These are phyloP conservation scores for Solanum etuberosum DNA, from an alignment of 257 asterid genomes.

Conservation along the genomic window DNA sequence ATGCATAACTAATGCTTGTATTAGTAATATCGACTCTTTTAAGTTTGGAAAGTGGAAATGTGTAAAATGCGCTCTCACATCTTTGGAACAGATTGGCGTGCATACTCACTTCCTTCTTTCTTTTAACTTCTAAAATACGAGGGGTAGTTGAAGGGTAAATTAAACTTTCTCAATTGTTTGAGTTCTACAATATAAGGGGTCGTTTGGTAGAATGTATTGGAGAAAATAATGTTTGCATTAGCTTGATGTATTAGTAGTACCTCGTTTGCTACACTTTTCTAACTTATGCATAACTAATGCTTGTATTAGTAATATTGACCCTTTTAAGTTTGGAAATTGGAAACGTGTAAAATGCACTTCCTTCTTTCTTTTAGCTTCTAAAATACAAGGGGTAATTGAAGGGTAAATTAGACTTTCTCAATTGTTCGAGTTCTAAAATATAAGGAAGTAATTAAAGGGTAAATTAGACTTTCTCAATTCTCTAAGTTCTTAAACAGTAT, in stretches of 20 bases:
- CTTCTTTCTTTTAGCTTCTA: too few species aligned
- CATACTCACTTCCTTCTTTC: too few species aligned
- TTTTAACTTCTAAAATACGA: too few species aligned
- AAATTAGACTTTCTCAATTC: neutral
- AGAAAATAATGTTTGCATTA: too few species aligned
- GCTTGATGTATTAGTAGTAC: accelerated
- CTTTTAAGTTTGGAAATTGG: neutral
- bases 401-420: neutral
- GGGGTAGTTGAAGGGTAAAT: neutral
- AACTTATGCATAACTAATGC: too few species aligned
- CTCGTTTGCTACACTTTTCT: too few species aligned
- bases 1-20: too few species aligned
- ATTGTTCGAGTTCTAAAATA: neutral
- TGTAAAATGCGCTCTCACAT: neutral
- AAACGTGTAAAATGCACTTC: neutral
- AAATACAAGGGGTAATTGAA: neutral
- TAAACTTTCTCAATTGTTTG: neutral
- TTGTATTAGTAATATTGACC: too few species aligned
- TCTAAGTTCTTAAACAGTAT: too few species aligned
- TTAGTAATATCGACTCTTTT: neutral
- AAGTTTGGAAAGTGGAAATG: neutral
- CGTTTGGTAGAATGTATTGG: too few species aligned
- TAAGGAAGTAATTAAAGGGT: neutral
- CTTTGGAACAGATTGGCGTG: neutral
- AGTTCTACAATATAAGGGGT: neutral